Evolutionary conservation across 1,139 yeast genomes (phyloP), one percentile per base, ranked within the genome.

Genomic region (Chernovozyma sophiae-reginae): DNA sequence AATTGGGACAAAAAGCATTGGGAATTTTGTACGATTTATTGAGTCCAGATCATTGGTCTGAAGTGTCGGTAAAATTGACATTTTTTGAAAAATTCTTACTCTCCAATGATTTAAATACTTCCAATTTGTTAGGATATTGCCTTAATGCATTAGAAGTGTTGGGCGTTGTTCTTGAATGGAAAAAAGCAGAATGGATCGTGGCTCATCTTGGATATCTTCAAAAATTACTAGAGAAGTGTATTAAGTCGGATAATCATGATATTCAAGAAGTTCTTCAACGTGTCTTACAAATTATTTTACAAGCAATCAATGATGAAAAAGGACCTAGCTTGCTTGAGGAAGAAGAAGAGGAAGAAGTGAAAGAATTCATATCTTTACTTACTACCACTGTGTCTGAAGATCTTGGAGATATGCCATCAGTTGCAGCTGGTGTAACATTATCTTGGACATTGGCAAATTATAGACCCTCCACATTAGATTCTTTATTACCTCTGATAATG

Each of bases 131-230:
- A 26, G 87, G 89, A 3, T 81, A 86, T 46, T 86, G 96, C 49
- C 67, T 90, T 49, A 94, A 92, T 58, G 96, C 98, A 0, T 63
- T 94, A 39, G 96, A 87, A 56, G 97, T 92, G 0, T 70, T 94
- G 34, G 82, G 83, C n/a, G 87, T 89, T 35, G 87, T 89, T 2
- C 65, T 92, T 40, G 84, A 81, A 44, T 84, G 92, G 74, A 86
- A 86, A 57, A 60, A 79, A 2, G 59, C 84, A 0, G 76, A 71
- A 17, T 90, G 96, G 96, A 81, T 90, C 38, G 64, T 83, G 32
- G 74, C 79, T 4, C 85, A 86, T 47, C 62, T 87, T 33, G 65
- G 74, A 1, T 79, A 79, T 32, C 71, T 92, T 31, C 90, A 84
- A 48, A 76, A 76, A 40, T 64, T 94, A 19, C 65, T 92, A 22